These are phyloP conservation scores for Picea engelmannii DNA, from an alignment of 83 land plant species.

Conservation along the genomic window DNA sequence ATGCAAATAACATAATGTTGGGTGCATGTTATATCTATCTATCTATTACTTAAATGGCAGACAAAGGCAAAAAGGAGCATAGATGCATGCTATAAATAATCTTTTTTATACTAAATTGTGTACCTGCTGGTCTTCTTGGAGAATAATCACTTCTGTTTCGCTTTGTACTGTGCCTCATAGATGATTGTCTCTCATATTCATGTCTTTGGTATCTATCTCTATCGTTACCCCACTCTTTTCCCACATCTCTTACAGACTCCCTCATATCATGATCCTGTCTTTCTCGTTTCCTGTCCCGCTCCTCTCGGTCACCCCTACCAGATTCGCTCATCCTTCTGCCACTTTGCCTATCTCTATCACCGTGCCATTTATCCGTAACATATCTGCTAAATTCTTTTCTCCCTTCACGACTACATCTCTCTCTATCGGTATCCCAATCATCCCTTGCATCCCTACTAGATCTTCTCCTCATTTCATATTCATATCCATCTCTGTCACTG, in stretches of 20 bases:
- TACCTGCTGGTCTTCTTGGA: conserved; percentile 43
- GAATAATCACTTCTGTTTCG: conserved; percentile 40
- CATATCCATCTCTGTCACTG: conserved; percentile 8
- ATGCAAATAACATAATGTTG: not conserved
- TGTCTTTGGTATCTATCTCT: conserved; percentile 25
- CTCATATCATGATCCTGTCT: conserved; percentile 23
- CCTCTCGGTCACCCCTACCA: conserved; percentile 1
- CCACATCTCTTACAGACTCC: not conserved
- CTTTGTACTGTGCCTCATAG: conserved; percentile 34
- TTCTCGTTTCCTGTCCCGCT: conserved; percentile 21
- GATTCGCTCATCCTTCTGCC: conserved; percentile 11
- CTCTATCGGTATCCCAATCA: not conserved
- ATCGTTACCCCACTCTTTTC: conserved; percentile 14
- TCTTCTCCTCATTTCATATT: conserved; percentile 16
- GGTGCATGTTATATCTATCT: not conserved
- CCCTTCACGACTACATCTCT: not conserved
- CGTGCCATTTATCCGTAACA: conserved; percentile 14
- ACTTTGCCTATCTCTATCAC: conserved; percentile 16
- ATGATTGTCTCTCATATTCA: conserved; percentile 18
- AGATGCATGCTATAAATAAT: not conserved
- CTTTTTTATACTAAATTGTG: not conserved
- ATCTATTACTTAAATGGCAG: not conserved
- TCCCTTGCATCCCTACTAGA: conserved; percentile 28
- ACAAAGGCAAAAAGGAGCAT: not conserved
- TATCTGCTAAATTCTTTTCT: not conserved